Evolutionary conservation across 2,329 filamentous ascomycete species (phyloP).

Genomic region (Decorospora gaudefroyi): DNA sequence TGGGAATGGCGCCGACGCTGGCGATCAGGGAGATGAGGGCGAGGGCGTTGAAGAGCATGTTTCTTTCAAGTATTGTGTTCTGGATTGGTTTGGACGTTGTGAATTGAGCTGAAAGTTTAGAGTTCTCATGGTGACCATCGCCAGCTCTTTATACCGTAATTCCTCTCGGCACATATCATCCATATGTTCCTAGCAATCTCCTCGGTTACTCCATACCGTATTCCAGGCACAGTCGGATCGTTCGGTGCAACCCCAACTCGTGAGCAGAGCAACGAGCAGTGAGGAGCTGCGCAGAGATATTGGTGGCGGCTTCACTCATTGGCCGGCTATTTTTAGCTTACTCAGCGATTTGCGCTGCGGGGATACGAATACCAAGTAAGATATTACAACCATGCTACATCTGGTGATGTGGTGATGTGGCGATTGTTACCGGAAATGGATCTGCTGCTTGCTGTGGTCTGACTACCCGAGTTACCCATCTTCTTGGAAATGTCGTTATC

Average conservation of each 20-base stretch:
- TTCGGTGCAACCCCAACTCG: too few species aligned
- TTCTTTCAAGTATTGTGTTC: slow-evolving; percentile 4
- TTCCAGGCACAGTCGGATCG: slow-evolving; percentile 1
- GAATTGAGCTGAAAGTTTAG: background rate
- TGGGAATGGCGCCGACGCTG: slow-evolving; percentile 23
- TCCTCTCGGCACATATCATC: background rate
- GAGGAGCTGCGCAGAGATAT: slow-evolving; percentile 13
- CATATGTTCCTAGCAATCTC: too few species aligned
- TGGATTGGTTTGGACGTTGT: background rate
- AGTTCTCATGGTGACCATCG: too few species aligned
- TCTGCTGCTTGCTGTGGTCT: too few species aligned
- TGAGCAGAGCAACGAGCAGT: slow-evolving; percentile 2
- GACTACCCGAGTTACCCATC: too few species aligned
- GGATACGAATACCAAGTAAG: slow-evolving; percentile 16
- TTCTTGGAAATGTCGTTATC: background rate
- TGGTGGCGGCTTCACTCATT: slow-evolving; percentile 18
- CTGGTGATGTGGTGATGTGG: background rate
- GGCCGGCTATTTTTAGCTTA: slow-evolving; percentile 21
- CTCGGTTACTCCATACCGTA: too few species aligned
- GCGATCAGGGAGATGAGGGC: slow-evolving; percentile 14
- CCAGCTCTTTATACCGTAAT: slow-evolving; percentile 2
- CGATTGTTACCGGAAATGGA: too few species aligned
- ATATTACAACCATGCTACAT: slow-evolving; percentile 6
- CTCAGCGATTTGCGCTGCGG: slow-evolving; percentile 13
- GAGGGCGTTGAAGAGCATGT: slow-evolving; percentile 25